These are phyloP conservation scores for Vitis riparia DNA, from an alignment of 164 flowering plant species.

Conservation along the genomic window DNA sequence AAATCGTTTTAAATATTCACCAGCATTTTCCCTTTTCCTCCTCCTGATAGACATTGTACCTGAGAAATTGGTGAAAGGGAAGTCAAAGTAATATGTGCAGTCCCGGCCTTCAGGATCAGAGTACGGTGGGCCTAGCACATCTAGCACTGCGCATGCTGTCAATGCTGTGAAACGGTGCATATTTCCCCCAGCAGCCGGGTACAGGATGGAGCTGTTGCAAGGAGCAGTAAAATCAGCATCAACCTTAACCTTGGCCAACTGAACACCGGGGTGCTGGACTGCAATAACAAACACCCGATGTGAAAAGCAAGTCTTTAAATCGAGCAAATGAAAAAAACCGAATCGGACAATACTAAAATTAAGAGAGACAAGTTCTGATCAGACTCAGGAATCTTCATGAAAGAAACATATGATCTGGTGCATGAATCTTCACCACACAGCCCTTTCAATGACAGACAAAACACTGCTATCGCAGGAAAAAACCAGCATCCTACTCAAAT, in stretches of 20 bases:
- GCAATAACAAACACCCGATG: constrained; percentile 8
- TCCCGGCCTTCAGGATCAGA: constrained; percentile 67
- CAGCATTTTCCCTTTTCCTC: no score
- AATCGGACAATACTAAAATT: no score
- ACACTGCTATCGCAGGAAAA: no score
- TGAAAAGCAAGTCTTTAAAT: neutral
- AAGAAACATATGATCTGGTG: no score
- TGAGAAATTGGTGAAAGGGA: constrained; percentile 37
- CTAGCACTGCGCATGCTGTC: constrained; percentile 70
- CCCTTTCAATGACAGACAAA: no score
- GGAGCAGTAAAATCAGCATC: constrained; percentile 53
- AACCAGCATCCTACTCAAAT: no score
- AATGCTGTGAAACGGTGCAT: constrained; percentile 70
- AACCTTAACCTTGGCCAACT: constrained; percentile 55
- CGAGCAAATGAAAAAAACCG: no score
- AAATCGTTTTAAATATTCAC: no score
- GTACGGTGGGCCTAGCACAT: constrained; percentile 78
- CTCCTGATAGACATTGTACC: constrained; percentile 27
- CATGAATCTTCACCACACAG: no score
- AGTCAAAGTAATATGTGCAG: constrained; percentile 58
- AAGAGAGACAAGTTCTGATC: no score
- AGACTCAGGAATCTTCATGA: no score
- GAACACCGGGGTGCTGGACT: constrained; percentile 28
- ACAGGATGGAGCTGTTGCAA: constrained; percentile 57
- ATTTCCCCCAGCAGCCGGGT: constrained; percentile 71